Evolutionary conservation across 768 basidiomycete genomes (phyloP), one percentile per base, ranked within the genome.

Genomic region (Dentipellis sp.): DNA sequence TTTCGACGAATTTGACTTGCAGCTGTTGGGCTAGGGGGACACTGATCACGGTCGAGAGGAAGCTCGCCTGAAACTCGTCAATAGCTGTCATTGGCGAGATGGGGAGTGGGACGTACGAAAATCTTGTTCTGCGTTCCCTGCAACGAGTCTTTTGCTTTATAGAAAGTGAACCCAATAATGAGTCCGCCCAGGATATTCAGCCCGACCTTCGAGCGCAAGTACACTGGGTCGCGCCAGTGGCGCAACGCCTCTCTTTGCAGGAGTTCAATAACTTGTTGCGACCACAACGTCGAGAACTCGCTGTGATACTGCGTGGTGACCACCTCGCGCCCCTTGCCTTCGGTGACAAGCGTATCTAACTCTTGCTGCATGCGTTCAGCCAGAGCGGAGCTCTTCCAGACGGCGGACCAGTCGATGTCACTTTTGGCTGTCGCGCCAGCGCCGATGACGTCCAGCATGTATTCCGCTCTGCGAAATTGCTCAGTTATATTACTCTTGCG

Each of bases 381-480:
- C 58, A 82, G 75, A 0, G 67, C 62, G 0, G 76, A 78, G 21
- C 73, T 64, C 45, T 68, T 65, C 81, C 81, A 84, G 1, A 71
- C 56, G 10, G 72, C 65, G 52, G 77, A 67, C 81, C 83, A 85
- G 62, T 84, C 74, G 17, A 65, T 65, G 9, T 64, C 57, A 6
- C 69, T 72, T 9, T 71, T 67, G 4, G 76, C 73, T 0, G 78
- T 76, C 5, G 76, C 75, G 4, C 82, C 82, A 6, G 82, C 80
- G 19, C 81, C 83, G 40, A 83, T 82, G 22, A 74, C 75, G 42
- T 78, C 74, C 34, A 83, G 69, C 64, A 77, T 75, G 62, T 73
- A 76, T 59, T 77, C 75, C 0, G 75, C 75, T 11, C 75, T 77
- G 56, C 12, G 16, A 19, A 14, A 16, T 14, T 10, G 42, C 9